A percentile compares a stretch with the other conserved stretches of the same genome.
phyloP scores from a whole-genome alignment of 176 grass and related monocot genomes.

The Oryza nivara region DNA sequence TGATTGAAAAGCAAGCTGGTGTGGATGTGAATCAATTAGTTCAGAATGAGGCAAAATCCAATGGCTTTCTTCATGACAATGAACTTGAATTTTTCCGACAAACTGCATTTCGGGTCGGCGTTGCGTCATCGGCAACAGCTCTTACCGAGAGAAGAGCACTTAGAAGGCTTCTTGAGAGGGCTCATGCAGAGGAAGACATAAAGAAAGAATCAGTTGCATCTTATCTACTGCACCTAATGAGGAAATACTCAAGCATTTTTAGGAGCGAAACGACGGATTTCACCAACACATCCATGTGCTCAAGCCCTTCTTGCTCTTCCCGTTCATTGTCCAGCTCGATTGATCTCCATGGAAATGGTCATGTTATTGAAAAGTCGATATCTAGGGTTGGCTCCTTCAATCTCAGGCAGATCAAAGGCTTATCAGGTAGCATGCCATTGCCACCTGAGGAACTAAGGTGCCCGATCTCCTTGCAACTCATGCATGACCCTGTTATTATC shows the following conservation, averaged over 20 bases:
- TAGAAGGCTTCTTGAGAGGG: slow-evolving; percentile 68
- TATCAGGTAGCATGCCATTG: slow-evolving; percentile 74
- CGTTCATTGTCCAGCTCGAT: slow-evolving; percentile 29
- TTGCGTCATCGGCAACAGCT: slow-evolving; percentile 59
- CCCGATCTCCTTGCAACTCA: slow-evolving; percentile 88
- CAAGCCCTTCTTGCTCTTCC: slow-evolving; percentile 53
- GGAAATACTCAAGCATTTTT: slow-evolving; percentile 68
- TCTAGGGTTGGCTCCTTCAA: slow-evolving; percentile 50
- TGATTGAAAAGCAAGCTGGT: slow-evolving; percentile 64
- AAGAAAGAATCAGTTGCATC: slow-evolving; percentile 62
- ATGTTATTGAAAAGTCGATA: slow-evolving; percentile 37
- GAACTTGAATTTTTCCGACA: slow-evolving; percentile 73
- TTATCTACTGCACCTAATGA: slow-evolving; percentile 69
- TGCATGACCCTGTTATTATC: slow-evolving; percentile 84
- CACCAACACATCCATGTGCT: slow-evolving; percentile 57
- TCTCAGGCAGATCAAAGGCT: slow-evolving; percentile 52
- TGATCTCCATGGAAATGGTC: slow-evolving; percentile 38
- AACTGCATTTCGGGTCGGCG: slow-evolving; percentile 54
- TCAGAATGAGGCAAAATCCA: slow-evolving; percentile 53
- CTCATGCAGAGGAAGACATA: slow-evolving; percentile 58
- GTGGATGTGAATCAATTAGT: slow-evolving; percentile 63
- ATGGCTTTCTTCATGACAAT: slow-evolving; percentile 44
- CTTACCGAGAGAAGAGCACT: slow-evolving; percentile 79
- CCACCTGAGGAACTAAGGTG: slow-evolving; percentile 86
- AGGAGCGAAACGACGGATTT: slow-evolving; percentile 47